Base-by-base conservation (phyloP, 306 rosid species). In the Lablab purpureus region DNA sequence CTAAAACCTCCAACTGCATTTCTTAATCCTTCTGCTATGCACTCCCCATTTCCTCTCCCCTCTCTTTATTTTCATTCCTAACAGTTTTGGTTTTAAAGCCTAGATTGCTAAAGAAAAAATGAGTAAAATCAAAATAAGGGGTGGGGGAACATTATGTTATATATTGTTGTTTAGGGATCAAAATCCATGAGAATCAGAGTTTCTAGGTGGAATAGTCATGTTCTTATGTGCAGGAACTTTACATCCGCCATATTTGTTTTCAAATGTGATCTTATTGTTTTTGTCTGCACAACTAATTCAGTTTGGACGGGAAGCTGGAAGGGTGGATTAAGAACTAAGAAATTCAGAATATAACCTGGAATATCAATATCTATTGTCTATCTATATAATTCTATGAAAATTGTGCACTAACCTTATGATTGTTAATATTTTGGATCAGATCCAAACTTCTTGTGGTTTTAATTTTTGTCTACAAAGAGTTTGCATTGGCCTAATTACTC, bases 381-480 rank as follows among this genome's bases (percentile, higher is more conserved):
- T 80, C 67, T 76, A 5, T 65, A 36, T 47, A 30, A 40, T 82
- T 32, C 17, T 72, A 49, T 54, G 46, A 51, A 63, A 55, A 5
- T 47, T 74, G 30, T 83, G 27, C 21, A 22, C 47, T 40, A 11
- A 46, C 19, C 65, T 59, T 37, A 27, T 59, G 14, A 13, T 41
- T 82, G 55, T 43, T 18, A 43, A 52, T 40, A n/a, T 73, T 82
- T 58, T 65, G 74, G 69, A 10, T 75, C 46, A 21, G 66, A 55
- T 40, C 87, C 50, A 63, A 54, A 32, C 37, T 15, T 71, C 50
- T n/a, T n/a, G n/a, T 11, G 27, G 32, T 55, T 70, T 79, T 4
- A 19, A 56, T 49, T 19, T 32, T 58, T 58, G 4, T 70, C 43
- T 73, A 66, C 63, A n/a, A 64, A 36, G 23, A 45, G n/a, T 27